Conservation (phyloP, 2,329 filamentous ascomycete genomes). For the Periglandula ipomoeae region DNA sequence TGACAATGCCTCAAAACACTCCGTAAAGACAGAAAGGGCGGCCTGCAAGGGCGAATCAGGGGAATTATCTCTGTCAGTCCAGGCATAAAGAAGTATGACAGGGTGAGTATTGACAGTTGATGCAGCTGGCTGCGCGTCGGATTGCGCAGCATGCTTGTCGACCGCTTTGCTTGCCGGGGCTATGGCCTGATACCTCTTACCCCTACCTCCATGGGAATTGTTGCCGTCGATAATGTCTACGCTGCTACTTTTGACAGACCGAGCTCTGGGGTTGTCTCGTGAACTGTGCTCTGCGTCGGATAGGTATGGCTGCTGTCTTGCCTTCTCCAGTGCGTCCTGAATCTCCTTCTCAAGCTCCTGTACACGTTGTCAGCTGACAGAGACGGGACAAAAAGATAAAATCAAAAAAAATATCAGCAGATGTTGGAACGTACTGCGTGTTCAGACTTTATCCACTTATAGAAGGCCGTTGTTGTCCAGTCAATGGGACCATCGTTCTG, state of each 20-base stretch:
- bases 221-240: slow-evolving; percentile 6
- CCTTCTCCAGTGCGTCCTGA: slow-evolving; percentile 14
- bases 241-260: slow-evolving; percentile 9
- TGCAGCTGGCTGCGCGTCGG: background rate
- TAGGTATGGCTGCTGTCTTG: slow-evolving; percentile 10
- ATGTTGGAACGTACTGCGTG: slow-evolving; percentile 28
- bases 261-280: slow-evolving; percentile 8
- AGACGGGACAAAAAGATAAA: background rate
- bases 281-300: slow-evolving; percentile 12
- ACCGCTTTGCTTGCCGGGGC: background rate
- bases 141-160: background rate
- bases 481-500: slow-evolving; percentile 27
- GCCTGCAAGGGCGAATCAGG: slow-evolving; percentile 16
- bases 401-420: background rate
- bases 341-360: slow-evolving; percentile 20
- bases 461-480: slow-evolving; percentile 38
- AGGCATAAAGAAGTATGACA: slow-evolving; percentile 1
- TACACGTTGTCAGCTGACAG: slow-evolving; percentile 2
- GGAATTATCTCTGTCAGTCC: background rate
- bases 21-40: slow-evolving; percentile 19
- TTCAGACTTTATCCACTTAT: slow-evolving; percentile 35
- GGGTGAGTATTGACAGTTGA: background rate
- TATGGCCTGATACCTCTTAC: background rate
- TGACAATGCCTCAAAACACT: slow-evolving; percentile 9
- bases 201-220: background rate